Conservation (phyloP, 2,329 filamentous ascomycete species). For the Hyphodiscus sp. region DNA sequence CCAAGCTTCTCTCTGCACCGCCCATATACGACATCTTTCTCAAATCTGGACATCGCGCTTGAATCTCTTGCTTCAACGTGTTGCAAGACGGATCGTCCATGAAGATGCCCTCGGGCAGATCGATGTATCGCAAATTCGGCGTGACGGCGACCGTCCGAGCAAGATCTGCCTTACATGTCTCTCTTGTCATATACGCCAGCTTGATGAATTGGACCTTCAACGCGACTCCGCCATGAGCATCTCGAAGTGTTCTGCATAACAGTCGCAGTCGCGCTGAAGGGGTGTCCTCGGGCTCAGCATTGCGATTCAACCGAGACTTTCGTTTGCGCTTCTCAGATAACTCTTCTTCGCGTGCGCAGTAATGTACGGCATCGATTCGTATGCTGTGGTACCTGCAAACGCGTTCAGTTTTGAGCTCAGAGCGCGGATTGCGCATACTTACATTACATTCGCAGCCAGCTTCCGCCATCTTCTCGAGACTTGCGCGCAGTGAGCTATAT, state of each 20-base stretch:
- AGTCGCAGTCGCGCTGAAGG: constrained; percentile 69
- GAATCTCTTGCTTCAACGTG: constrained; percentile 74
- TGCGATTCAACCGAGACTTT: constrained; percentile 65
- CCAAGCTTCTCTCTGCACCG: constrained; percentile 73
- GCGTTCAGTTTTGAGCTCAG: constrained; percentile 5
- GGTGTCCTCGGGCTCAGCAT: constrained; percentile 74
- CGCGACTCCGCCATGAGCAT: constrained; percentile 61
- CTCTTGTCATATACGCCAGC: constrained; percentile 86
- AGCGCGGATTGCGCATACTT: constrained; percentile 33
- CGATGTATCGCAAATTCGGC: constrained; percentile 80
- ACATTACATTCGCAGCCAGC: constrained; percentile 52
- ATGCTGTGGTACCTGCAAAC: constrained; percentile 71
- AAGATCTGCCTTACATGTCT: constrained; percentile 76
- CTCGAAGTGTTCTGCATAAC: constrained; percentile 74
- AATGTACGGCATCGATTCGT: constrained; percentile 89
- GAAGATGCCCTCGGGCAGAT: constrained; percentile 84
- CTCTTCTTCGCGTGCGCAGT: constrained; percentile 80
- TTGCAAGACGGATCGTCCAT: constrained; percentile 70
- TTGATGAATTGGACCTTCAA: constrained; percentile 72
- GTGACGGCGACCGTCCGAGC: constrained; percentile 80
- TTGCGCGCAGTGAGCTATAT: constrained; percentile 72
- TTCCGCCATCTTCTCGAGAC: constrained; percentile 67
- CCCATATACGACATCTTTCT: constrained; percentile 81
- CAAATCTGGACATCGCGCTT: constrained; percentile 75
- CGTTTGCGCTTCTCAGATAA: constrained; percentile 74